Base-by-base conservation (phyloP, 805 yeast genomes). In the Wickerhamomyces hampshirensis region DNA sequence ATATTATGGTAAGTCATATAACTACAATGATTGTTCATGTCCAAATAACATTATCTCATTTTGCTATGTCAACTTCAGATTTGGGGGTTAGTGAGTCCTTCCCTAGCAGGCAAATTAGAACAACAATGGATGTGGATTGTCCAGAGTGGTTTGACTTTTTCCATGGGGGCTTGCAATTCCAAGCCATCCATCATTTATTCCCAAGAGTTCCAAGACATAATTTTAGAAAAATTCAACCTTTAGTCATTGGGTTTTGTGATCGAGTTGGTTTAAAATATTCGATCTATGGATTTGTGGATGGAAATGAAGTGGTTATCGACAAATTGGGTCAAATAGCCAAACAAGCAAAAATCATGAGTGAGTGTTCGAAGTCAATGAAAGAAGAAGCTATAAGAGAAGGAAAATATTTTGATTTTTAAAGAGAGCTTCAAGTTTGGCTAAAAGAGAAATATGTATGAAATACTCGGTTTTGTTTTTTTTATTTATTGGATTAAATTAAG, bases 111-210 rank as follows among this genome's bases (percentile, higher is more conserved):
- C 96, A 87, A 60, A 55, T 87, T 3, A 70, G 96, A 49, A 88
- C 96, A 2, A 87, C 96, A 3, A 88, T 87, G 96, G 96, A 87
- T 56, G 95, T 87, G 23, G 91, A 83, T 50, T 87, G 96, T 63
- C 96, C 96, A 3, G 80, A 75, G 43, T 87, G 96, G 96, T 68
- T 87, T 33, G 96, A 87, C 57, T 88, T 77, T 50, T 68, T 87
- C 53, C 96, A 87, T 53, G 96, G 96, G 7, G 96, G 96, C 0
- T 69, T 87, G 37, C 96, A 87, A 59, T 87, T 85, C 65, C 96
- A 87, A 56, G 93, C 89, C 0, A 76, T 87, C 34, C 96, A 87
- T 57, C 96, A 87, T 56, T 66, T 88, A 48, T 87, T 87, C 58
- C 96, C 96, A 19, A 67, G 96, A 40, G 58, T 87, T 50, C 96